phyloP scores from a whole-genome alignment of 2,329 filamentous ascomycete genomes.

The Sporothrix humicola region DNA sequence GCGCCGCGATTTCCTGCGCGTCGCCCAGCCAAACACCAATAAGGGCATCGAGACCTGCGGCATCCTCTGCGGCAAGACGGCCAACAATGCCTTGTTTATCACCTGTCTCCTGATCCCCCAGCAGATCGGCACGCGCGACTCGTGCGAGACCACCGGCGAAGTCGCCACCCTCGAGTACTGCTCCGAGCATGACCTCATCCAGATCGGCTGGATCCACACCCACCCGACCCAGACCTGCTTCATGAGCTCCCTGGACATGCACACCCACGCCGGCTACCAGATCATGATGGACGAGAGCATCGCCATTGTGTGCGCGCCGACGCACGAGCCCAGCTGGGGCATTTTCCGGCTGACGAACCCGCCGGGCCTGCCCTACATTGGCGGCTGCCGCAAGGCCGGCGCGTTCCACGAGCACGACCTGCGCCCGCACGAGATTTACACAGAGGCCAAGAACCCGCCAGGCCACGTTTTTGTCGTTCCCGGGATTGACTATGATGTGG shows the following conservation, averaged over 20 bases:
- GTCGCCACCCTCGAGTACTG: slow-evolving; percentile 86
- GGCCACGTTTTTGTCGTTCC: slow-evolving; percentile 74
- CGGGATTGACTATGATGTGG: slow-evolving; percentile 65
- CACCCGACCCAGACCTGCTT: slow-evolving; percentile 97
- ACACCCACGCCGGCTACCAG: slow-evolving; percentile 94
- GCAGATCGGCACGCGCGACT: slow-evolving; percentile 87
- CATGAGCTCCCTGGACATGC: slow-evolving; percentile 91
- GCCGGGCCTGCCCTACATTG: slow-evolving; percentile 83
- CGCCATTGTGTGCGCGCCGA: slow-evolving; percentile 93
- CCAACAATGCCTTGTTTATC: slow-evolving; percentile 93
- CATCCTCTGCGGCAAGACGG: slow-evolving; percentile 86
- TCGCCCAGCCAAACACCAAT: slow-evolving; percentile 77
- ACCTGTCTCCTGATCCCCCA: slow-evolving; percentile 87
- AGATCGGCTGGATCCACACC: slow-evolving; percentile 97
- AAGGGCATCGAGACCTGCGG: slow-evolving; percentile 92
- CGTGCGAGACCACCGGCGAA: slow-evolving; percentile 92
- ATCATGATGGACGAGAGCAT: slow-evolving; percentile 96
- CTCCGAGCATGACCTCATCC: slow-evolving; percentile 79
- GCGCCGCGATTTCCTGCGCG: slow-evolving; percentile 72
- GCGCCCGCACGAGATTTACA: slow-evolving; percentile 70
- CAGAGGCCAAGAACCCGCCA: slow-evolving; percentile 68
- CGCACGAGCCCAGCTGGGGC: slow-evolving; percentile 77
- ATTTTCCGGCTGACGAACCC: slow-evolving; percentile 94
- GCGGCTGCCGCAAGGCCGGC: slow-evolving; percentile 76
- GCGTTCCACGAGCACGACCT: slow-evolving; percentile 79